Base-by-base conservation (phyloP, 192 early-diverging fungal genomes). In the Coemansia sp. region DNA sequence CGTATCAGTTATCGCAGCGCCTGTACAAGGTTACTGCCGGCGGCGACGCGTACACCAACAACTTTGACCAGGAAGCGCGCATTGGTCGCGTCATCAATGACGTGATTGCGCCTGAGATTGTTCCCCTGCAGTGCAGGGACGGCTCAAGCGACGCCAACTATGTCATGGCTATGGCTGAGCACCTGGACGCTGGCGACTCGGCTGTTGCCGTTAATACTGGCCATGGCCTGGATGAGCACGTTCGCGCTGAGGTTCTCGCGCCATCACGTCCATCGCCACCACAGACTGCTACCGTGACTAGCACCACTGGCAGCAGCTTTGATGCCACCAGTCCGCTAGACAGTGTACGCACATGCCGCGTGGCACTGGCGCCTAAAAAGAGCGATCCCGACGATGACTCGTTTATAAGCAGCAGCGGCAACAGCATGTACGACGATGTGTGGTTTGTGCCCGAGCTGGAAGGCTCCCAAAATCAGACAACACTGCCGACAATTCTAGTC, bases 401-500 rank as follows among this genome's bases (percentile, higher is more conserved):
- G 12, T 61, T 66, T 19, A 54, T 73, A 23, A 65, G 60, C 61
- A 65, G 71, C 64, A 71, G 60, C 54, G 27, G 51, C 62, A 68
- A 67, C 68, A 74, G 77, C 62, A 35, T 63, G 22, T 63, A 68
- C 41, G 77, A 80, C 62, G 65, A 68, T 37, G 61, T 52, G 23
- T 80, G 77, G 77, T 68, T 68, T 60, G 72, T 71, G 21, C 52
- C 72, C 9, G 68, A 64, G 16, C 11, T 63, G 38, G 53, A 48
- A 19, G 45, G 50, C 43, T 52, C 25, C 39, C 64, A 31, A 19
- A 57, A 35, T 25, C 77, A 80, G 62, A 54, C 57, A 4, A 73
- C 74, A 27, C 70, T 89, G 31, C 88, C 88, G 17, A 77, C 82
- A 9, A 82, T 90, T 55, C 73, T 86, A 62, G 86, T 92, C 29